Conservation (phyloP, 805 yeast genomes). For the Metschnikowia henanensis region DNA sequence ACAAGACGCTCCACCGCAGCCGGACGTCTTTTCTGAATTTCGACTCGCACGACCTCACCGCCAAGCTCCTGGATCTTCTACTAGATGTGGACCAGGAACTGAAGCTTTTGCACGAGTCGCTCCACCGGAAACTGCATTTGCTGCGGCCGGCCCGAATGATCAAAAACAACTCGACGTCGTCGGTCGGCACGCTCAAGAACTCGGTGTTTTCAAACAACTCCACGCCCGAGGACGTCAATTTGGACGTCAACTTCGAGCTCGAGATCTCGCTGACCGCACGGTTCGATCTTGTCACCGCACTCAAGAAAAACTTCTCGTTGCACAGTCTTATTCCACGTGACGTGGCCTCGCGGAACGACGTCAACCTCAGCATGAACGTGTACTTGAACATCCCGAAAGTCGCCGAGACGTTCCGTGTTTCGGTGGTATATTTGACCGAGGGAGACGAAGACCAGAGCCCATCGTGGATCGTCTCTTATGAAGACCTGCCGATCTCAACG, state of each 20-base stretch:
- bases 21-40: conserved; percentile 58
- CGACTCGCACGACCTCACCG: conserved; percentile 60
- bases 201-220: conserved; percentile 9
- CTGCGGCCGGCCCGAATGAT: conserved; percentile 1
- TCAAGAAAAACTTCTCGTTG: conserved; percentile 39
- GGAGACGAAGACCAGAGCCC: conserved; percentile 25
- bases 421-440: conserved; percentile 26
- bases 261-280: conserved; percentile 17
- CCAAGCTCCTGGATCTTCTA: conserved; percentile 34
- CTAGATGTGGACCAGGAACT: conserved; percentile 16
- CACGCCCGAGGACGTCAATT: conserved; percentile 14
- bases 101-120: conserved; percentile 12
- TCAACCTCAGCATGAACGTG: conserved; percentile 35
- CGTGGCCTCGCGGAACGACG: conserved; percentile 31
- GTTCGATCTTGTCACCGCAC: conserved; percentile 32
- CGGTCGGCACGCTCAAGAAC: conserved; percentile 8
- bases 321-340: conserved; percentile 36
- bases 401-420: conserved; percentile 16
- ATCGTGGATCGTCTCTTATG: conserved; percentile 31
- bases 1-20: conserved; percentile 38
- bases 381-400: conserved; percentile 30
- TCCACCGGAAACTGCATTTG: conserved; percentile 10
- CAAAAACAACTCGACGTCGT: conserved; percentile 11
- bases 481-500: conserved; percentile 26
- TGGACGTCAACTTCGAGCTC: conserved; percentile 14